Evolutionary conservation across 1,284 basidiomycete genomes (phyloP).

Genomic region (Cerrena zonata): DNA sequence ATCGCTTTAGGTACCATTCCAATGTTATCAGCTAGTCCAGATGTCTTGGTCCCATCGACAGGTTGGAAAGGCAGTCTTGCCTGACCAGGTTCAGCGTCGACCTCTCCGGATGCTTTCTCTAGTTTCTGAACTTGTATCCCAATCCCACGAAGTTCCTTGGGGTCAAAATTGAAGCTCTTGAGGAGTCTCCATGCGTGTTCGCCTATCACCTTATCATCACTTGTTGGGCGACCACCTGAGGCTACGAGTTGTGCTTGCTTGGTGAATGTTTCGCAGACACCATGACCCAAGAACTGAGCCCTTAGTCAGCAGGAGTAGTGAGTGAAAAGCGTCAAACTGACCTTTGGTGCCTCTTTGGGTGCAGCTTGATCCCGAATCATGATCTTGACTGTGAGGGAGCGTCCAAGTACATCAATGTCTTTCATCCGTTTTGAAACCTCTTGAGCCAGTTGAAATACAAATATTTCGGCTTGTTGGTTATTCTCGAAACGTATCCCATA

Average conservation of each 20-base stretch:
- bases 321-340: conserved; percentile 24
- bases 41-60: conserved; percentile 17
- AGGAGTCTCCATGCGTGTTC: conserved; percentile 78
- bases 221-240: conserved; percentile 62
- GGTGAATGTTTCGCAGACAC: conserved; percentile 78
- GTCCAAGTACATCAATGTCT: conserved; percentile 62
- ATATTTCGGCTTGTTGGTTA: conserved; percentile 73
- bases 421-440: conserved; percentile 74
- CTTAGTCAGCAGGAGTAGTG: conserved; percentile 1
- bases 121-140: conserved; percentile 91
- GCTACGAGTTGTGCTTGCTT: conserved; percentile 62
- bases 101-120: conserved; percentile 39
- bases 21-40: neutral
- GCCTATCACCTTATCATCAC: conserved; percentile 66
- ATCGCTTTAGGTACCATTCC: neutral
- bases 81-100: conserved; percentile 40
- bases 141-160: conserved; percentile 86
- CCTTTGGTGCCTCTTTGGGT: conserved; percentile 90
- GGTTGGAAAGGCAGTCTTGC: conserved; percentile 48
- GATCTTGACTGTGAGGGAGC: conserved; percentile 77
- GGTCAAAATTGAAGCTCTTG: conserved; percentile 68
- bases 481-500: conserved; percentile 93
- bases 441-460: conserved; percentile 67
- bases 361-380: conserved; percentile 85
- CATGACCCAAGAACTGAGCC: conserved; percentile 87